These are phyloP conservation scores for Eremochloa ophiuroides DNA, from an alignment of 176 grass and related monocot genomes.

Conservation along the genomic window DNA sequence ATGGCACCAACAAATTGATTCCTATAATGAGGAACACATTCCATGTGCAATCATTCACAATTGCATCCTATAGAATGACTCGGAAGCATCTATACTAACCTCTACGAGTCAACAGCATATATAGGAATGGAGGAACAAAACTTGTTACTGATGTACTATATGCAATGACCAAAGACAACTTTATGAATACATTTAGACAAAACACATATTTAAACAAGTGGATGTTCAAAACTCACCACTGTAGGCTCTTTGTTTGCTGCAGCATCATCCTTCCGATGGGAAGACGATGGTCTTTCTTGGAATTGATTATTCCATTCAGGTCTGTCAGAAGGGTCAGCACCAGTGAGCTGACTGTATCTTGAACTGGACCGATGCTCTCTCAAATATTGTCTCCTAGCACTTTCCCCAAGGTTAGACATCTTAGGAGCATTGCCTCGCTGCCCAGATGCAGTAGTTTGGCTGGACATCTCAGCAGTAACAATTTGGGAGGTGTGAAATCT, in stretches of 20 bases:
- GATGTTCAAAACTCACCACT: conserved; percentile 52
- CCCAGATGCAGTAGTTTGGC: conserved; percentile 48
- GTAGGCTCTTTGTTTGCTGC: conserved; percentile 52
- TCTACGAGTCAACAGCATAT: background rate
- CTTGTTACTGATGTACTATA: background rate
- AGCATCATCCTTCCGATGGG: conserved; percentile 81
- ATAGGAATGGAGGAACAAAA: background rate
- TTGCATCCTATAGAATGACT: background rate
- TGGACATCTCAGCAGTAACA: conserved; percentile 47
- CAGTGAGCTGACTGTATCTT: conserved; percentile 56
- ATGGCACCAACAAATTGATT: conserved; percentile 8
- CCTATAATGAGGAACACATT: background rate
- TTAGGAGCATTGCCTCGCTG: conserved; percentile 52
- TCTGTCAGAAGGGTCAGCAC: conserved; percentile 50
- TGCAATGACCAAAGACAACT: background rate
- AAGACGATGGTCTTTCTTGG: conserved; percentile 79
- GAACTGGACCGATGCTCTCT: conserved; percentile 53
- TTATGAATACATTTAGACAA: background rate
- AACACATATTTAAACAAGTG: background rate
- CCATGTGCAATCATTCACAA: background rate
- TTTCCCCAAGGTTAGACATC: conserved; percentile 71
- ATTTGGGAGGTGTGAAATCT: conserved; percentile 52
- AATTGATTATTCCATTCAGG: conserved; percentile 60
- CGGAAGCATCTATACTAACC: background rate
- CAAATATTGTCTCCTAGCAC: conserved; percentile 47